Evolutionary conservation across 345 rosid genomes (phyloP), one percentile per base, ranked within the genome.

Genomic region (Stellera chamaejasme): DNA sequence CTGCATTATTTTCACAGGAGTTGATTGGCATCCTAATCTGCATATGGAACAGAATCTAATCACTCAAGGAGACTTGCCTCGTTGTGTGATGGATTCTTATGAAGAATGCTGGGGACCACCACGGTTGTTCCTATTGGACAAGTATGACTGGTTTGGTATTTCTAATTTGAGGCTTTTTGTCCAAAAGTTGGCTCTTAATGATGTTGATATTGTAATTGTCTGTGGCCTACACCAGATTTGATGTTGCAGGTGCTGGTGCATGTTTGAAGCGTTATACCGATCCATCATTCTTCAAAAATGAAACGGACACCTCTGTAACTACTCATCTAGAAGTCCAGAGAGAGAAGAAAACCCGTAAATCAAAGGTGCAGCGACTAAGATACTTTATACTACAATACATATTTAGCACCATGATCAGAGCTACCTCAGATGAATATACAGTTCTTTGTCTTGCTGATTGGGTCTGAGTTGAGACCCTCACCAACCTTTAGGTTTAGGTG

Each of bases 221-320:
- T 49, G 58, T 13, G 39, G 39, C 39, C 72, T 59, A 52, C 27
- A 51, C 63, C 75, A 90, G 97, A 64, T 90, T 82, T 70, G 97
- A 90, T 82, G 83, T 82, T 65, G 94, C 90, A 42, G 97, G 97
- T 32, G 93, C 90, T 66, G 95, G 97, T 41, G 97, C 97, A 47
- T 90, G 97, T 69, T 73, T 90, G 75, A 90, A 82, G 74, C 95
- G 97, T 28, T 90, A 90, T 74, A 82, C 93, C 4, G 97, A 90
- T 78, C 97, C 97, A 43, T 84, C 97, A 60, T 71, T 86, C 66
- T 79, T 90, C 64, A 84, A 77, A 77, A 71, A 58, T 54, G 93
- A 77, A 66, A 47, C 66, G 48, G 63, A 66, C 55, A 63, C 84
- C 23, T 71, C 59, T 59, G 75, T 58, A 71, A 58, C 62, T 55